phyloP scores from a whole-genome alignment of 108 stramenopile species.

The Pelagomonas calceolata region DNA sequence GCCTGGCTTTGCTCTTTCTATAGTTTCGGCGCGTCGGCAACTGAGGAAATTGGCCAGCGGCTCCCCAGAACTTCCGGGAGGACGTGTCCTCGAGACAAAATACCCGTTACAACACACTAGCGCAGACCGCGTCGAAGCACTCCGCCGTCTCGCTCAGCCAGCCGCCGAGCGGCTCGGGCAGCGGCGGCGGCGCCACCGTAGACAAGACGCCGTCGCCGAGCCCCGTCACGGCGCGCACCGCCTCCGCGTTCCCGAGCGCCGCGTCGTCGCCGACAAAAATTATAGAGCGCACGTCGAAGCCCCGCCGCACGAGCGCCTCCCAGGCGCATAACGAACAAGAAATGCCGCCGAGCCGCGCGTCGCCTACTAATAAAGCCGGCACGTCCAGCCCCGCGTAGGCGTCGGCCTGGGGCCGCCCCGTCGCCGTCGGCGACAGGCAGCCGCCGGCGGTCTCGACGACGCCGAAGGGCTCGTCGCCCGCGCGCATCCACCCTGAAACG shows the following conservation, averaged over 20 bases:
- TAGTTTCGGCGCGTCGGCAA: no score
- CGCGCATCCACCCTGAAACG: not conserved
- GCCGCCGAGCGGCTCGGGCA: slow-evolving; percentile 10
- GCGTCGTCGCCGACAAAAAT: slow-evolving; percentile 9
- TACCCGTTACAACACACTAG: not conserved
- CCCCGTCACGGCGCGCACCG: not conserved
- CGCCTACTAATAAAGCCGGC: slow-evolving; percentile 36
- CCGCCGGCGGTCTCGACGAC: slow-evolving; percentile 45
- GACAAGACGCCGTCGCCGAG: not conserved
- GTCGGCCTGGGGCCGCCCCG: slow-evolving; percentile 37
- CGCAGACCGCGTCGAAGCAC: not conserved
- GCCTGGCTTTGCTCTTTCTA: no score
- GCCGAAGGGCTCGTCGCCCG: not conserved
- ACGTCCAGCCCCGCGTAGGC: slow-evolving; percentile 29
- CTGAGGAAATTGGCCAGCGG: no score
- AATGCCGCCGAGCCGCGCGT: slow-evolving; percentile 38
- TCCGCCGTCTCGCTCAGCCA: not conserved
- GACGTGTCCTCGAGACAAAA: no score
- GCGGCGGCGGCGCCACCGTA: not conserved
- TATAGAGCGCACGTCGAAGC: slow-evolving; percentile 23
- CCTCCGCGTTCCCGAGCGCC: not conserved
- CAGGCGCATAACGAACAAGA: slow-evolving; percentile 25
- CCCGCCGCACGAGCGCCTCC: slow-evolving; percentile 30
- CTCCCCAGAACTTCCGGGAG: no score
- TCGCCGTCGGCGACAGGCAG: slow-evolving; percentile 34